Evolutionary conservation across 192 early-diverging fungal species (phyloP).

Genomic region (Globomyces pollinis-pini): DNA sequence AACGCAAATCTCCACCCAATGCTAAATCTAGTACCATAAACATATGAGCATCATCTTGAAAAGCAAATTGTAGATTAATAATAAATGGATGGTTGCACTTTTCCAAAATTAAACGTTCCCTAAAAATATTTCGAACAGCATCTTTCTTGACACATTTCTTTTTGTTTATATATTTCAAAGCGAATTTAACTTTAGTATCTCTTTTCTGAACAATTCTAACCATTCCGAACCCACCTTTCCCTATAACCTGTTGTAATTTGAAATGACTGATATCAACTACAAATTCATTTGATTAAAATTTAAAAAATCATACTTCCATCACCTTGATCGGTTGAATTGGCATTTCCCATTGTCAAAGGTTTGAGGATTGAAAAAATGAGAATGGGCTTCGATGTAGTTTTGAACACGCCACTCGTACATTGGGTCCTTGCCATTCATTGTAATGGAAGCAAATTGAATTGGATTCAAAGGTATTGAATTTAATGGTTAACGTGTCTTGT

Average conservation of each 20-base stretch:
- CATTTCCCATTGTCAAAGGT: neutral
- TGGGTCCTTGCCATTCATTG: no score
- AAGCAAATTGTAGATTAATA: constrained; percentile 57
- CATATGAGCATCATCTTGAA: constrained; percentile 57
- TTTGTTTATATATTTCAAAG: constrained; percentile 98
- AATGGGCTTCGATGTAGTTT: no score
- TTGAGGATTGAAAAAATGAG: neutral
- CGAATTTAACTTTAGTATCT: constrained; percentile 67
- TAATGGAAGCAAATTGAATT: no score
- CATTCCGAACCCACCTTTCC: constrained; percentile 95
- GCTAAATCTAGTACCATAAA: constrained; percentile 59
- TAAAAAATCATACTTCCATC: no score
- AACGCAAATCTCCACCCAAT: constrained; percentile 52
- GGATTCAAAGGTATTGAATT: no score
- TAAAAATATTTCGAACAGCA: constrained; percentile 80
- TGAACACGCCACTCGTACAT: no score
- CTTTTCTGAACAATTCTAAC: constrained; percentile 93
- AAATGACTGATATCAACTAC: constrained; percentile 83
- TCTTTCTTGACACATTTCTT: constrained; percentile 75
- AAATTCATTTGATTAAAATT: no score
- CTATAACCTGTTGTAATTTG: constrained; percentile 77
- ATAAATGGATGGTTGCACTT: constrained; percentile 80
- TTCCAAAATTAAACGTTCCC: constrained; percentile 83
- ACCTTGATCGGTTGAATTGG: no score
- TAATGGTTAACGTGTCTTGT: no score